phyloP scores from a whole-genome alignment of 306 rosid species.

The Quercus engelmannii region DNA sequence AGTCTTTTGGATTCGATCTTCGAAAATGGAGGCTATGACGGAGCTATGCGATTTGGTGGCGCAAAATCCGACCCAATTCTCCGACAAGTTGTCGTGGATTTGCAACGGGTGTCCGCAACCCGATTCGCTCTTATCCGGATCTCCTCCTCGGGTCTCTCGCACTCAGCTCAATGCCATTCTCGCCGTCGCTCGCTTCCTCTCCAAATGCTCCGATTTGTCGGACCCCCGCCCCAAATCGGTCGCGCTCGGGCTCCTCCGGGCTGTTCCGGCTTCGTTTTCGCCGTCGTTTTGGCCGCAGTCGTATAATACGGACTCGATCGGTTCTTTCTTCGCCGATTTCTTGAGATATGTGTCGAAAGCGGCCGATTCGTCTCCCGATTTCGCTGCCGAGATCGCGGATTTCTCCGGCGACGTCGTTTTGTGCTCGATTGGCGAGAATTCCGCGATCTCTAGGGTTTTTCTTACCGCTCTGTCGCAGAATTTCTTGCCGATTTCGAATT shows the following conservation, averaged over 20 bases:
- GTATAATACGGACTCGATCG: conserved; percentile 49
- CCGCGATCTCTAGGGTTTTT: conserved; percentile 64
- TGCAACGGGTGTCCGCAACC: conserved; percentile 78
- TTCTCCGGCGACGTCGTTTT: conserved; percentile 59
- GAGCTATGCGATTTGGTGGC: conserved; percentile 95
- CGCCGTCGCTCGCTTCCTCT: conserved; percentile 77
- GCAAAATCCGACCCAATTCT: conserved; percentile 62
- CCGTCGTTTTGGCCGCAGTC: conserved; percentile 84
- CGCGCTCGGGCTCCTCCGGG: conserved; percentile 68
- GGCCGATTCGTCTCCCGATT: conserved; percentile 60
- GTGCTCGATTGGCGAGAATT: conserved; percentile 50
- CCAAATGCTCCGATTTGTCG: conserved; percentile 58
- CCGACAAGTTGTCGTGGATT: conserved; percentile 83
- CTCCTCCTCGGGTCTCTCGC: conserved; percentile 74
- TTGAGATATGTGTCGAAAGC: conserved; percentile 54
- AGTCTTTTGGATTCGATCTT: conserved; percentile 19
- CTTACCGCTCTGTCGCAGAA: conserved; percentile 57
- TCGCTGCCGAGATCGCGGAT: conserved; percentile 53
- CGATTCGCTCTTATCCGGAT: conserved; percentile 61
- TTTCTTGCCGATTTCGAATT: conserved; percentile 59
- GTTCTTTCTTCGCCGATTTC: conserved; percentile 63
- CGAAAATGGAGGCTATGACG: conserved; percentile 75
- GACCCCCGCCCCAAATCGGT: conserved; percentile 77
- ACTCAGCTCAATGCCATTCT: conserved; percentile 92
- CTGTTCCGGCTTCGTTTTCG: conserved; percentile 60